Base-by-base conservation (phyloP, 78 protist species). In the Mantamonas sphyraenae region DNA sequence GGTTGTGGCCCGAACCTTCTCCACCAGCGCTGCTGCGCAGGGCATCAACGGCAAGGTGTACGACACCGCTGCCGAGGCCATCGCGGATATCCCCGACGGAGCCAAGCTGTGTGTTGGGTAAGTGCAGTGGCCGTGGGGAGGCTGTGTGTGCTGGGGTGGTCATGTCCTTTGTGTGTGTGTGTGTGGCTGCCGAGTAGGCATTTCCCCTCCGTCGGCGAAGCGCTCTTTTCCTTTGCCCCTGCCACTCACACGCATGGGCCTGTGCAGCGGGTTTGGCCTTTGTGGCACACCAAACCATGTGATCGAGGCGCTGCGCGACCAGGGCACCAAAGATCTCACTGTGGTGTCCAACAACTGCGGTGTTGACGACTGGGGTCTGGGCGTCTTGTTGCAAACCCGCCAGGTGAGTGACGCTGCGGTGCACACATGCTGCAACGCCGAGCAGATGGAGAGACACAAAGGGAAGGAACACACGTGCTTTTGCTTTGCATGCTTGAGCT, bases 231-330 rank as follows among this genome's bases (percentile, higher is more conserved):
- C 64, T 10, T 14, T 20, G 3, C 3, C 34, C 40, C 16, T 3
- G 28, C 39, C 34, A 47, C 63, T 47, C 34, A 33, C 31, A 4
- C 43, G 5, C 28, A 2, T 1, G 50, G 58, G 63, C 75, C 85
- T 9, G 90, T 87, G n/a, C 9, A 91, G 95, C 40, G 98, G 98
- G 24, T 94, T 94, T 77, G 98, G 98, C 0, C 74, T 94, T 19
- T 83, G 94, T 76, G 94, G 96, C 58, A 89, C 85, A 2, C 96
- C 95, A 30, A 87, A 84, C 67, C 66, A 80, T 38, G 82, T 92
- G 37, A 87, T 94, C 19, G 47, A 42, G 22, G 96, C 90, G 17
- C 70, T 94, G 43, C 74, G 45, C n/a, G 64, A 72, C n/a, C 0
- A 0, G 26, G 83, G 83, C 4, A 82, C 37, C 20, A 83, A 86